Conservation (phyloP, 1,284 basidiomycete species). For the Melampsora larici-populina region DNA sequence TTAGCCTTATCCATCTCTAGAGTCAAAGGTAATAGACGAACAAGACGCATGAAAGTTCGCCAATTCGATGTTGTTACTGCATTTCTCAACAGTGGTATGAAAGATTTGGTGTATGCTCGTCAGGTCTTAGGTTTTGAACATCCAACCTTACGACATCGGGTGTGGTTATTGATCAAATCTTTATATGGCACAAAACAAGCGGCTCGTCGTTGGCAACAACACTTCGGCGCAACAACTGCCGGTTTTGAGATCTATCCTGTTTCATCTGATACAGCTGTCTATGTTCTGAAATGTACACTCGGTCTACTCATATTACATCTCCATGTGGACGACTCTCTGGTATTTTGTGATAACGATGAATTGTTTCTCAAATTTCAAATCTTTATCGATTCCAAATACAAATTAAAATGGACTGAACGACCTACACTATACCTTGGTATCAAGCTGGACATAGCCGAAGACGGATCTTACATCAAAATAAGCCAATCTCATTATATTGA, state of each 20-base stretch:
- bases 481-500: neutral
- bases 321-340: neutral
- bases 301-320: neutral
- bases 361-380: neutral
- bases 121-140: no score
- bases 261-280: neutral
- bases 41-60: no score
- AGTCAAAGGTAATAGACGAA: neutral
- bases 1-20: neutral
- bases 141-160: no score
- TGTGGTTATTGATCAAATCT: no score
- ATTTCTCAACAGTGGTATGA: neutral
- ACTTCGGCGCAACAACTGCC: no score
- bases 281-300: neutral
- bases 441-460: no score
- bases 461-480: neutral
- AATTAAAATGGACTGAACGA: neutral
- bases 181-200: no score
- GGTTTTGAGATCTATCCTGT: no score
- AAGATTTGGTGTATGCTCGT: neutral
- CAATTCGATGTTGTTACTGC: conserved; percentile 8
- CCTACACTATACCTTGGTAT: neutral
- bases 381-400: neutral
- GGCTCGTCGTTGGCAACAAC: no score
- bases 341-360: no score